Evolutionary conservation across 139 green algal genomes (phyloP), one percentile per base, ranked within the genome.

Genomic region (Yamagishiella unicocca): DNA sequence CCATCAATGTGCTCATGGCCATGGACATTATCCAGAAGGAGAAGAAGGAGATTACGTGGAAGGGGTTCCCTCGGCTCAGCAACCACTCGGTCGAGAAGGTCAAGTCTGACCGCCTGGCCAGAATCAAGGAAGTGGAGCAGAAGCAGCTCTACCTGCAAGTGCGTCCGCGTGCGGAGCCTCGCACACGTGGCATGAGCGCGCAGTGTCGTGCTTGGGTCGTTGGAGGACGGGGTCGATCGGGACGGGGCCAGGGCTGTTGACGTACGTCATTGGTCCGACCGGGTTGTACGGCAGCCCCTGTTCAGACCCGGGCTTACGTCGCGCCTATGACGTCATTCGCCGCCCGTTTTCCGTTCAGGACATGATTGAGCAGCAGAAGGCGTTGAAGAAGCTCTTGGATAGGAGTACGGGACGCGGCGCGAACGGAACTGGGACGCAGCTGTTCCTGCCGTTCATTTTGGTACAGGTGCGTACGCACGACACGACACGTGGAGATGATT

Each of bases 1-100:
- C 97, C 0, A 95, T 99, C 46, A 99, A 99, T 89, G 98, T 99
- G 84, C 94, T 99, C 22, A 97, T 98, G 92, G 97, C 97, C 8
- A 95, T 98, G 80, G 94, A 97, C 87, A 96, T 99, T 71, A 99
- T 99, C 53, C 75, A 86, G 68, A 99, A 98, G 90, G 95, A 97
- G 75, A 97, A 98, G 89, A 99, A 99, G 92, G 85, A 88, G 58
- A 93, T 93, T 85, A 87, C 87, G 19, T 93, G 90, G 90, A 88
- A 83, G 45, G 90, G 90, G 46, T 89, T 93, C 58, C 90, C 88
- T 24, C 66, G n/a, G n/a, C 67, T 77, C 35, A 70, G 58, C 24
- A 50, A 79, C 85, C 82, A 73, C 73, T 55, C 80, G 35, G 37
- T 86, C 2, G 88, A 96, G 38, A 73, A 72, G 37, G 55, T 94